phyloP scores from a whole-genome alignment of 805 yeast species.

The Candida pseudoglaebosa region DNA sequence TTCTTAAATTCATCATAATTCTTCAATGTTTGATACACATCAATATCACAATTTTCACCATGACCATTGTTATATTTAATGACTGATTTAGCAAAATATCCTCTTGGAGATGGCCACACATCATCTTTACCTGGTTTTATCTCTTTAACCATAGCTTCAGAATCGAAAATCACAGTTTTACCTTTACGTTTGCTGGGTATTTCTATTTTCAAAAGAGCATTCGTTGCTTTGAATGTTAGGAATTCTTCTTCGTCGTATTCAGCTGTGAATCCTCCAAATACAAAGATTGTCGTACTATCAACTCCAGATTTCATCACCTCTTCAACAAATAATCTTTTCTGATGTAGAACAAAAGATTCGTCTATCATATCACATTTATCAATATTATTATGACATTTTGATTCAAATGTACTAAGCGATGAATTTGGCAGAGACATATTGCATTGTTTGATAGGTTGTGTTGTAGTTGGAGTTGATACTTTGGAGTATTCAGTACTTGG shows the following conservation, averaged over 20 bases:
- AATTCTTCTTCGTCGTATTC: constrained; percentile 11
- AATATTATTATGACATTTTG: constrained; percentile 1
- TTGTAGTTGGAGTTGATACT: constrained; percentile 1
- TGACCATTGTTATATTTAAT: constrained; percentile 18
- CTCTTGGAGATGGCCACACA: constrained; percentile 35
- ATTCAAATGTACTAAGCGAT: background rate
- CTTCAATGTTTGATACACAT: constrained; percentile 5
- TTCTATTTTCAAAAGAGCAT: constrained; percentile 34
- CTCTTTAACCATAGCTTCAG: constrained; percentile 15
- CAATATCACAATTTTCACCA: constrained; percentile 18
- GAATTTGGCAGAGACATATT: constrained; percentile 3
- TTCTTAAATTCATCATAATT: background rate
- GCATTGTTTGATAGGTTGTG: background rate
- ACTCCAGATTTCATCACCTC: constrained; percentile 14
- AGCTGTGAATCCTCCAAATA: constrained; percentile 36
- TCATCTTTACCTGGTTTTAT: constrained; percentile 9
- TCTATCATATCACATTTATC: background rate
- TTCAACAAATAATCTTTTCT: constrained; percentile 13
- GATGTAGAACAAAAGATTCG: constrained; percentile 1
- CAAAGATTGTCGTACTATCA: constrained; percentile 24
- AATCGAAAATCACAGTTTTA: constrained; percentile 7
- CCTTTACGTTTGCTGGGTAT: constrained; percentile 20
- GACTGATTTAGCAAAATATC: constrained; percentile 33
- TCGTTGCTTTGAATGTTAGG: constrained; percentile 24
- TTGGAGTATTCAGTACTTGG: background rate